Conservation (phyloP, 768 basidiomycete genomes). For the Amanita pseudoporphyria region DNA sequence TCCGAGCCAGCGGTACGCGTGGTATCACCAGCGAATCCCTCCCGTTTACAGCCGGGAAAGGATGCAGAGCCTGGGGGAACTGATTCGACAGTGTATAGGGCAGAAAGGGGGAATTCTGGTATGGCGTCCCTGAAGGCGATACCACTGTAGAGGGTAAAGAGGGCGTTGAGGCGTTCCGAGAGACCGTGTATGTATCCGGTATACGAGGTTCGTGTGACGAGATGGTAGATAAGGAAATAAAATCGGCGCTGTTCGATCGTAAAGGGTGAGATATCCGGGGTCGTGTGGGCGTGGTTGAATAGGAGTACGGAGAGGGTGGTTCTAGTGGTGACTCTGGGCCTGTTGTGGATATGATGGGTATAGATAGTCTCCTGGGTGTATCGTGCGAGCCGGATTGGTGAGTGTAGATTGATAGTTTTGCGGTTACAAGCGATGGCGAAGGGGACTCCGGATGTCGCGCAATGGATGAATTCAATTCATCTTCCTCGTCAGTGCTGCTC, state of each 20-base stretch:
- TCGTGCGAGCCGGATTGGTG: not conserved
- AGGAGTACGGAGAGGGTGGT: slow-evolving; percentile 13
- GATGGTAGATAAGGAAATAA: slow-evolving; percentile 1
- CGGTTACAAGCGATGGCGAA: not conserved
- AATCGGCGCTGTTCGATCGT: slow-evolving; percentile 7
- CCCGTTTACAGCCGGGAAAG: not conserved
- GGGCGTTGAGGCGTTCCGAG: slow-evolving; percentile 1
- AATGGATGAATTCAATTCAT: not conserved
- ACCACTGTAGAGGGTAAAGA: not conserved
- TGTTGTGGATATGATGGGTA: slow-evolving; percentile 48
- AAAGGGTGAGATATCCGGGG: slow-evolving; percentile 12
- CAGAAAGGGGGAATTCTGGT: not conserved
- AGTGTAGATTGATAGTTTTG: not conserved
- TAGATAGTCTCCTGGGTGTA: slow-evolving; percentile 33
- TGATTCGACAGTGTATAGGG: not conserved
- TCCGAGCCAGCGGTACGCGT: not conserved
- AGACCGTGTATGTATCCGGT: not conserved
- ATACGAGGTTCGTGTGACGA: not conserved
- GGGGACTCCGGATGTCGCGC: not conserved
- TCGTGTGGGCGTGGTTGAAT: slow-evolving; percentile 11
- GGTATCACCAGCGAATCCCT: slow-evolving; percentile 4
- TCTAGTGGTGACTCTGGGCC: slow-evolving; percentile 29
- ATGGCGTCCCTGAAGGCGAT: slow-evolving; percentile 3
- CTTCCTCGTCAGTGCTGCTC: not conserved
- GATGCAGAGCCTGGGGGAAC: slow-evolving; percentile 7